Evolutionary conservation across 2,329 filamentous ascomycete species (phyloP), one percentile per base, ranked within the genome.

Genomic region (Xylogone sp.): DNA sequence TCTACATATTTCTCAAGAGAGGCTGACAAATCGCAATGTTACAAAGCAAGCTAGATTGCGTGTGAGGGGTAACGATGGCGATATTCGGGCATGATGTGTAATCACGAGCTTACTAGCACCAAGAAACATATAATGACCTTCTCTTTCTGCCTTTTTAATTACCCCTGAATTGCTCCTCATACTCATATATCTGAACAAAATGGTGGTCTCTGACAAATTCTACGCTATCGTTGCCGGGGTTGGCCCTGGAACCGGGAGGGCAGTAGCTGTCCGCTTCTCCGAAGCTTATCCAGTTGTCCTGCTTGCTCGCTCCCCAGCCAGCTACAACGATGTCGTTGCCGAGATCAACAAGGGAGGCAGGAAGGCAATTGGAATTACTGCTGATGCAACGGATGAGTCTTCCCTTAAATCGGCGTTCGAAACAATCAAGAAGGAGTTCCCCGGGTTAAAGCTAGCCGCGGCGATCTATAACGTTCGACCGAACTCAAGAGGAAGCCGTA

Each of bases 221-320:
- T 86, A 83, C 66, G 81, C 86, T 42, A 71, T 90, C 53, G 69
- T 90, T 54, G 84, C 84, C 10, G 87, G 87, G 49, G 85, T 82
- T 45, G 87, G 87, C 16, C 71, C 83, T 5, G 86, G 87, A 53
- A 89, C 80, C 42, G 71, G 72, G 68, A 56, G 70, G 31, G 65
- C 76, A 1, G 63, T 70, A 8, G 82, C 82, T n/a, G 69, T 77
- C 50, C 74, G 73, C 48, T 85, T 86, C 63, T 76, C 81, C 42
- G 69, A 82, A 54, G 62, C 76, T 4, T 92, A 91, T 63, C 81
- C 86, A 0, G 84, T 90, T 3, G 84, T 88, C 1, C 74, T 91
- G 1, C 77, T 91, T 20, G 81, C 87, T 10, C 84, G 88, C 47
- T 81, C 72, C 10, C 75, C 82, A 0, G 76, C 81, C 44, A 87